Evolutionary conservation across 805 yeast genomes (phyloP).

Genomic region (Ogataea angusta): DNA sequence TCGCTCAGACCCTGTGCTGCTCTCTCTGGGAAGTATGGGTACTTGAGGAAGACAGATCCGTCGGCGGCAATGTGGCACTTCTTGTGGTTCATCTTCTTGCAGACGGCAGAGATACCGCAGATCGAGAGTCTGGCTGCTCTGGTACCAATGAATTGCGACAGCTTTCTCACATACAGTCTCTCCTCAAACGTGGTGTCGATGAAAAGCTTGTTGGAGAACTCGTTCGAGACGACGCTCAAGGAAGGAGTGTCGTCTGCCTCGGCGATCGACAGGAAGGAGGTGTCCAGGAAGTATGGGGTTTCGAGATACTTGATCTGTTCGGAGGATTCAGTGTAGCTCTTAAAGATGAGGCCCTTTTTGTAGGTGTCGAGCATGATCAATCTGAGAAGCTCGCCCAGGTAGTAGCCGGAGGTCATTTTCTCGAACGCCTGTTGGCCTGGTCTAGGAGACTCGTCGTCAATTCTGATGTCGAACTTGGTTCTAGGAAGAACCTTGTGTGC

Average conservation of each 20-base stretch:
- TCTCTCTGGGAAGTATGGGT: slow-evolving; percentile 90
- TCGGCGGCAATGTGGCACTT: slow-evolving; percentile 94
- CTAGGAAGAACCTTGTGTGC: slow-evolving; percentile 86
- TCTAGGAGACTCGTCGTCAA: slow-evolving; percentile 90
- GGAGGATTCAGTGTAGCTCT: slow-evolving; percentile 40
- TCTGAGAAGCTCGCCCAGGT: slow-evolving; percentile 90
- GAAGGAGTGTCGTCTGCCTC: slow-evolving; percentile 92
- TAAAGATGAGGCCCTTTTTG: slow-evolving; percentile 64
- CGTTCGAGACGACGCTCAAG: slow-evolving; percentile 67
- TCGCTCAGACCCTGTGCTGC: slow-evolving; percentile 91
- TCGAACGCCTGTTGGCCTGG: slow-evolving; percentile 97
- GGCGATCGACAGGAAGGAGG: slow-evolving; percentile 80
- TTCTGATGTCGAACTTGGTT: slow-evolving; percentile 77
- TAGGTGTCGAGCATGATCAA: slow-evolving; percentile 72
- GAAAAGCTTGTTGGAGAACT: slow-evolving; percentile 58
- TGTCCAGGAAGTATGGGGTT: slow-evolving; percentile 74
- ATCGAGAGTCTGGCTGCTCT: slow-evolving; percentile 92
- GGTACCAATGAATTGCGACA: slow-evolving; percentile 86
- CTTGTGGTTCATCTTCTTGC: slow-evolving; percentile 78
- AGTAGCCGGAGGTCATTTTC: slow-evolving; percentile 97
- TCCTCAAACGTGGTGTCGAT: slow-evolving; percentile 74
- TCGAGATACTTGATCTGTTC: slow-evolving; percentile 63
- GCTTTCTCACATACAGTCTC: slow-evolving; percentile 74
- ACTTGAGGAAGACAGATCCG: slow-evolving; percentile 92
- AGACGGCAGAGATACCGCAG: slow-evolving; percentile 96